Base-by-base conservation (phyloP, 108 stramenopile genomes). In the Ochromonas danica region DNA sequence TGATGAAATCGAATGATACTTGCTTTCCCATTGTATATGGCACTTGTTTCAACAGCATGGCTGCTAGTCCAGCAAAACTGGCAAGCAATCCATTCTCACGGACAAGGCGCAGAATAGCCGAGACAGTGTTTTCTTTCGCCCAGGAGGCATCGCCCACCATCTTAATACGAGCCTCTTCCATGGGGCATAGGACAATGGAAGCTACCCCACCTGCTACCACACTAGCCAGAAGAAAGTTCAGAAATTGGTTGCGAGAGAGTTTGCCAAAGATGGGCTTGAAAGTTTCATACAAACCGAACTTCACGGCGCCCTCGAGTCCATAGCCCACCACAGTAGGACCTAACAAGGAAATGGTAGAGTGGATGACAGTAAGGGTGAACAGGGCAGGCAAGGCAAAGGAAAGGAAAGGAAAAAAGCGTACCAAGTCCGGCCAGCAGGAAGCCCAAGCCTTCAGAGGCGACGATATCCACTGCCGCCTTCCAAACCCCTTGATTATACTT, bases 231-330 rank as follows among this genome's bases (percentile, higher is more conserved):
- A 95, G 71, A 79, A 89, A 93, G 3, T 88, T 86, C 51, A 91
- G 36, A 10, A 87, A 80, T 30, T 89, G 81, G 77, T 43, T 77
- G 31, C 86, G 36, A 35, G 91, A 78, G 0, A 92, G 61, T 30
- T 80, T 30, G 0, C 77, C 63, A 39, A 90, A 86, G 36, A 93
- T 62, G 22, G 93, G 92, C 78, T 97, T 97, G 43, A 85, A 78
- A n/a, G 92, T 79, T 80, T 95, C 96, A 83, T 95, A 97, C 33
- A 92, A 88, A 1, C 96, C 96, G 80, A 95, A 97, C 82, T 94
- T 91, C 35, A 91, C 40, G 0, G 92, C 91, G 14, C 94, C 95
- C 79, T 95, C 93, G 61, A 95, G 78, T 0, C 92, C 92, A 71
- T 95, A 95, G 43, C 94, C 94, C 27, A 93, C 88, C 22, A 93